These are phyloP conservation scores for Gossypium gossypioides DNA, from an alignment of 441 rosid genomes.

Conservation along the genomic window DNA sequence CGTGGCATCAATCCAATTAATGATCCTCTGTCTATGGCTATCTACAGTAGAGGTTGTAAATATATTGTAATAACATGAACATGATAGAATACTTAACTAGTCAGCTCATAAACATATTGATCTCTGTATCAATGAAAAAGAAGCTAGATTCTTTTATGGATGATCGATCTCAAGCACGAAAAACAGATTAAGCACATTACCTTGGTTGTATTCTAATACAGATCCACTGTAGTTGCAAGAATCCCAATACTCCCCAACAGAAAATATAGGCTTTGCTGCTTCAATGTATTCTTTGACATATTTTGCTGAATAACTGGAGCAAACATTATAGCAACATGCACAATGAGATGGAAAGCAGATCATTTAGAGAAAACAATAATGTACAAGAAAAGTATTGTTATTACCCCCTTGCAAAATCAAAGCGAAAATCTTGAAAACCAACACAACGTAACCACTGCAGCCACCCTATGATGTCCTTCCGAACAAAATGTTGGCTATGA, in stretches of 20 bases:
- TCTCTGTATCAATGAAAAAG: neutral
- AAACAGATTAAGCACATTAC: constrained; percentile 25
- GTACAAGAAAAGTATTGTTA: neutral
- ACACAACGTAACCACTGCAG: constrained; percentile 65
- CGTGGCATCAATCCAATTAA: constrained; percentile 73
- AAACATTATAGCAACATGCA: constrained; percentile 13
- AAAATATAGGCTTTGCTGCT: constrained; percentile 67
- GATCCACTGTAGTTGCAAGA: constrained; percentile 63
- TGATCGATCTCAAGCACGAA: neutral
- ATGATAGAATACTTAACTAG: neutral
- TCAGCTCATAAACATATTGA: neutral
- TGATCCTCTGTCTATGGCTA: constrained; percentile 69
- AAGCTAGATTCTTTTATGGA: neutral
- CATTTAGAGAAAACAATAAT: constrained; percentile 9
- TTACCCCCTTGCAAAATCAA: constrained; percentile 90
- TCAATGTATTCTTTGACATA: constrained; percentile 81
- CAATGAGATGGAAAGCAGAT: constrained; percentile 1
- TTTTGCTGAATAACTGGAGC: constrained; percentile 55
- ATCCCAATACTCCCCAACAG: constrained; percentile 93
- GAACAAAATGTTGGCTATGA: constrained; percentile 74
- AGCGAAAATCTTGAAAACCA: constrained; percentile 91
- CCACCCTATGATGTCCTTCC: constrained; percentile 71
- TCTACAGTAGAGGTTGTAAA: constrained; percentile 35
- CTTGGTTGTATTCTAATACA: constrained; percentile 74
- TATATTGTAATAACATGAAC: neutral